phyloP scores from a whole-genome alignment of 192 early-diverging fungal genomes.

The Martensiomyces pterosporus region DNA sequence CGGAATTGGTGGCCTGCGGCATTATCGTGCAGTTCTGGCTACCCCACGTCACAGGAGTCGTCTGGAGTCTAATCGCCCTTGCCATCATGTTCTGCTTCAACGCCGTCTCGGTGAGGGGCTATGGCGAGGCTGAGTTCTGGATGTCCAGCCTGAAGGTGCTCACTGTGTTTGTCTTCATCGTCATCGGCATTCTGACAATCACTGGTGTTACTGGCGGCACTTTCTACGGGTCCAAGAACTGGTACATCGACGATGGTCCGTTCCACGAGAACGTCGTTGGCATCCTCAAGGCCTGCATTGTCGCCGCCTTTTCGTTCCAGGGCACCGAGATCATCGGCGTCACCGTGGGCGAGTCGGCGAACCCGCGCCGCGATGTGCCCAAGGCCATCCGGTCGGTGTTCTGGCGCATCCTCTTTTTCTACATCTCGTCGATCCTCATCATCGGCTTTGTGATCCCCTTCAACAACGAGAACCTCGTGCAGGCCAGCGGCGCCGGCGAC shows the following conservation, averaged over 20 bases:
- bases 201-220: conserved; percentile 59
- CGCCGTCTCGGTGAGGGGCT: conserved; percentile 66
- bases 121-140: conserved; percentile 89
- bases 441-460: conserved; percentile 80
- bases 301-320: conserved; percentile 77
- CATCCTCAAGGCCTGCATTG: conserved; percentile 64
- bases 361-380: conserved; percentile 76
- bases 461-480: conserved; percentile 56
- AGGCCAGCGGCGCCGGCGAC: conserved; percentile 36
- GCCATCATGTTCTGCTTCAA: conserved; percentile 68
- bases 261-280: conserved; percentile 62
- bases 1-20: conserved; percentile 76
- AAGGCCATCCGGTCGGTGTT: conserved; percentile 71
- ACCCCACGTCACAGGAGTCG: conserved; percentile 30
- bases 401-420: conserved; percentile 84
- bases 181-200: conserved; percentile 71
- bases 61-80: conserved; percentile 55
- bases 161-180: conserved; percentile 74
- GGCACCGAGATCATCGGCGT: conserved; percentile 90
- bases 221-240: conserved; percentile 62
- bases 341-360: conserved; percentile 84
- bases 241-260: conserved; percentile 60
- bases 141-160: conserved; percentile 79
- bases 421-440: conserved; percentile 69
- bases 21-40: conserved; percentile 78